phyloP scores from a whole-genome alignment of 768 basidiomycete genomes.

The Suillus fuscotomentosus region DNA sequence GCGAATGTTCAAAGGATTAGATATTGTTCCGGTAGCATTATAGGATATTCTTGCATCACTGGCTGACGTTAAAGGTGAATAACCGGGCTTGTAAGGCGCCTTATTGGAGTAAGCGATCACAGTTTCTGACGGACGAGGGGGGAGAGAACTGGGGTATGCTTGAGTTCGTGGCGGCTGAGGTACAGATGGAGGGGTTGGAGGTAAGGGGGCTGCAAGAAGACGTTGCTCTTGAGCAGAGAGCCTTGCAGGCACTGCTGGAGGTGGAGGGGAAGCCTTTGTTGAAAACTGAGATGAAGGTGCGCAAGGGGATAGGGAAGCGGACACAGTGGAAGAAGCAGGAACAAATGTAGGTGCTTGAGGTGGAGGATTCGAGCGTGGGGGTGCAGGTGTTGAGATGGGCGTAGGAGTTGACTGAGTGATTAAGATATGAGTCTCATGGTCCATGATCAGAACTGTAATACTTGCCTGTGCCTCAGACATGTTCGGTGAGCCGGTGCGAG shows the following conservation, averaged over 20 bases:
- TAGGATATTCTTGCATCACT: constrained; percentile 33
- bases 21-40: constrained; percentile 41
- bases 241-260: constrained; percentile 10
- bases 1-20: constrained; percentile 55
- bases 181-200: constrained; percentile 12
- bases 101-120: constrained; percentile 12
- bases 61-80: constrained; percentile 28
- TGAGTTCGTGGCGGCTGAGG: constrained; percentile 14
- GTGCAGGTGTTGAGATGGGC: not conserved
- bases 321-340: constrained; percentile 3
- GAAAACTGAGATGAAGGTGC: not conserved
- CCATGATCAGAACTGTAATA: not conserved
- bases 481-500: constrained; percentile 5
- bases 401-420: constrained; percentile 1
- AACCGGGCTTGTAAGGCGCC: constrained; percentile 18
- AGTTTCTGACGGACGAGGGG: constrained; percentile 18
- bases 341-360: constrained; percentile 21
- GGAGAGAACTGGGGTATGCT: constrained; percentile 11
- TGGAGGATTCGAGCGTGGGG: not conserved
- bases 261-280: constrained; percentile 11
- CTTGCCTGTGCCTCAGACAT: constrained; percentile 7
- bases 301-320: not conserved
- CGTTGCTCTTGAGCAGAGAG: constrained; percentile 14
- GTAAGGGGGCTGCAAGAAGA: not conserved
- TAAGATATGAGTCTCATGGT: not conserved